Evolutionary conservation across 2,329 filamentous ascomycete species (phyloP), one percentile per base, ranked within the genome.

Genomic region (Hymenotorrendiella dingleyae): DNA sequence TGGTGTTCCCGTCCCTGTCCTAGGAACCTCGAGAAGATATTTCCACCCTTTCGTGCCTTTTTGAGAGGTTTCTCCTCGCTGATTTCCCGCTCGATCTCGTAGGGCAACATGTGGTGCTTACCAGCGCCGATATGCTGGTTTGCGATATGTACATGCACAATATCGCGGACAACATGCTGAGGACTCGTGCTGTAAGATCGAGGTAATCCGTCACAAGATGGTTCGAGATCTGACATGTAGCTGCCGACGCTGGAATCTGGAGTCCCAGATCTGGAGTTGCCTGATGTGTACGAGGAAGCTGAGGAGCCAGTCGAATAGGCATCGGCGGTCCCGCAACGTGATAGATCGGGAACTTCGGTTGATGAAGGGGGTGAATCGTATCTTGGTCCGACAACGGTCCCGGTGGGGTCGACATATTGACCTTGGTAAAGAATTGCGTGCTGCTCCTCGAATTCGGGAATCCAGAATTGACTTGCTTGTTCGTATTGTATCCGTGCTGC

Each of bases 341-440:
- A 54, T 21, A 65, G 59, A 36, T 45, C 55, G 8, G 64, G 63
- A 17, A 64, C 52, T 32, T 64, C 61, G n/a, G 53, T 53, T 4
- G 59, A 54, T 9, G 58, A 59, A 9, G 64, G 64, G 34, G 63
- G 62, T 9, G 63, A 64, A 35, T 61, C 48, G 46, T 53, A 52
- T 36, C 38, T 38, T 30, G 21, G 11, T 30, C 23, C 41, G 12
- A 36, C 39, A 20, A 40, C 23, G 28, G 40, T n/a, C 14, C 46
- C 45, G 32, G 48, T 45, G 23, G 40, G 45, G 16, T 51, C 53
- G 40, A 46, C 21, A 35, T 50, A 51, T 16, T 48, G 46, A 19
- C 47, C 38, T 11, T 50, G 32, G 47, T 49, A 44, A 4, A 42
- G 28, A n/a, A 38, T 33, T 17, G 36, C 24, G n/a, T 48, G 34